Percentiles rank a stretch among this genome's conserved stretches.
Conservation (phyloP, 768 basidiomycete genomes). For the Tricholoma sp. region DNA sequence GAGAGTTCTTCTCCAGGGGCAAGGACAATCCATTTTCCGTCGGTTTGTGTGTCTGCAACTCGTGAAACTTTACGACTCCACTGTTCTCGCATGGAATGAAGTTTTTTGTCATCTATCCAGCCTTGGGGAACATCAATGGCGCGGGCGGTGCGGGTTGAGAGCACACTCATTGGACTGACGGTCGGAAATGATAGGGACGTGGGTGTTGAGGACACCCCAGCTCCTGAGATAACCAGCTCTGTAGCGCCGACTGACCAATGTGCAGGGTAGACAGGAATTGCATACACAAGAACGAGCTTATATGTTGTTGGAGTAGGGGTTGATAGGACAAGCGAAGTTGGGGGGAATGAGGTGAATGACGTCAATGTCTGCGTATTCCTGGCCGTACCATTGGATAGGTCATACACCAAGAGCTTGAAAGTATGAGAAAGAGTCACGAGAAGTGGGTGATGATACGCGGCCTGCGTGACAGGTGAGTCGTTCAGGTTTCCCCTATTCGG, state of each 20-base stretch:
- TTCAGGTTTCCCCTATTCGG: conserved; percentile 37
- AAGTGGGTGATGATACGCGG: conserved; percentile 74
- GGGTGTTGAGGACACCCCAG: conserved; percentile 13
- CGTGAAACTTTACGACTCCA: conserved; percentile 70
- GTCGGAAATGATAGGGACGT: conserved; percentile 5
- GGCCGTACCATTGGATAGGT: conserved; percentile 49
- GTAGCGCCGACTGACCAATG: conserved; percentile 80
- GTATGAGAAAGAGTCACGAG: conserved; percentile 65
- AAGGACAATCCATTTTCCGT: conserved; percentile 82
- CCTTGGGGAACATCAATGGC: conserved; percentile 69
- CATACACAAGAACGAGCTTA: conserved; percentile 71
- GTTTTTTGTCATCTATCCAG: conserved; percentile 64
- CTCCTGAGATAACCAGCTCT: conserved; percentile 61
- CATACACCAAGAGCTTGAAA: conserved; percentile 71
- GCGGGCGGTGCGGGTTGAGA: conserved; percentile 57
- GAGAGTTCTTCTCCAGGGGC: conserved; percentile 48
- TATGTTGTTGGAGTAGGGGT: conserved; percentile 52
- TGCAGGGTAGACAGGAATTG: conserved; percentile 71
- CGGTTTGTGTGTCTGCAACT: conserved; percentile 74
- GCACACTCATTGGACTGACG: conserved; percentile 39
- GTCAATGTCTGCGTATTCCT: conserved; percentile 61
- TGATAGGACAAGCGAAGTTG: conserved; percentile 76
- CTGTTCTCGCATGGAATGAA: conserved; percentile 63
- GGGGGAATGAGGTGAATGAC: conserved; percentile 77
- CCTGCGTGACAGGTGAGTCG: conserved; percentile 49